Conservation (phyloP, 2,329 filamentous ascomycete genomes). For the Aureobasidium sp. region DNA sequence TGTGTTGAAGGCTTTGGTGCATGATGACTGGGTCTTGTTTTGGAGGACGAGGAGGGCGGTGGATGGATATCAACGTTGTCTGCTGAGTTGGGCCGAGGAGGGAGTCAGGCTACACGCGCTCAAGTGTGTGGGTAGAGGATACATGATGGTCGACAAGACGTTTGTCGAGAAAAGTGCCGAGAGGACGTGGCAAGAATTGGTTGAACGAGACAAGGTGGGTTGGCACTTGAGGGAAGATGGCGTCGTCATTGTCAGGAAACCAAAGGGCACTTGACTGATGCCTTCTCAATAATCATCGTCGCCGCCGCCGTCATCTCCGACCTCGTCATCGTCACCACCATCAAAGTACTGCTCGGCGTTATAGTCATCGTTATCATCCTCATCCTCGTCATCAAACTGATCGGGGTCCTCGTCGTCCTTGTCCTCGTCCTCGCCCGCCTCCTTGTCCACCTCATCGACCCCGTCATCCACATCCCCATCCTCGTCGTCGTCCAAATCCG, state of each 20-base stretch:
- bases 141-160: constrained; percentile 61
- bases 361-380: constrained; percentile 53
- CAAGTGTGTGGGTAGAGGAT: constrained; percentile 79
- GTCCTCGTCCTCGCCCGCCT: constrained; percentile 49
- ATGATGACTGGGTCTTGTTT: constrained; percentile 78
- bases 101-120: constrained; percentile 68
- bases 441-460: constrained; percentile 38
- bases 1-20: constrained; percentile 62
- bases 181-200: constrained; percentile 65
- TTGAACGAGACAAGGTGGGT: constrained; percentile 64
- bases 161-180: constrained; percentile 65
- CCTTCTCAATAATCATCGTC: constrained; percentile 27
- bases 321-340: constrained; percentile 51
- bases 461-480: constrained; percentile 34
- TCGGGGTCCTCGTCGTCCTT: constrained; percentile 55
- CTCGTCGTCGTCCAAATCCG: constrained; percentile 30
- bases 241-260: constrained; percentile 11
- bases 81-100: constrained; percentile 76
- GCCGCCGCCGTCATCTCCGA: constrained; percentile 45
- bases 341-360: constrained; percentile 60
- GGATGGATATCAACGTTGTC: constrained; percentile 69
- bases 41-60: constrained; percentile 63
- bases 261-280: constrained; percentile 4
- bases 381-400: constrained; percentile 50
- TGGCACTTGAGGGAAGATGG: constrained; percentile 67